Evolutionary conservation across 2,329 filamentous ascomycete genomes (phyloP).

Genomic region (Orbilia javanica): DNA sequence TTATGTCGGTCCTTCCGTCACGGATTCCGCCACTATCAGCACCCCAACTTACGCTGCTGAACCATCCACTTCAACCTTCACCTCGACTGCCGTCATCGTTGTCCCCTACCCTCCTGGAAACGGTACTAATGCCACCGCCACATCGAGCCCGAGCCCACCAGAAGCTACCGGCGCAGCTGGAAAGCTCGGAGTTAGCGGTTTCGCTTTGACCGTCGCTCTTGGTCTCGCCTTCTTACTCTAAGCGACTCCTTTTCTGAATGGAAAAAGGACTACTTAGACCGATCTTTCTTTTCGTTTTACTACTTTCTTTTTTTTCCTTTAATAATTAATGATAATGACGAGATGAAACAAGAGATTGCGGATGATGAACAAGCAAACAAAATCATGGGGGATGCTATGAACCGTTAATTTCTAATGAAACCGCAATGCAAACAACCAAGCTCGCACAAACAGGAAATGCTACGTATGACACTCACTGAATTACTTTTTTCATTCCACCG

Average conservation of each 20-base stretch:
- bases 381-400: constrained; percentile 5
- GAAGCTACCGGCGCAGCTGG: constrained; percentile 50
- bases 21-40: neutral
- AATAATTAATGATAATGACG: constrained; percentile 38
- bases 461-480: neutral
- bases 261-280: neutral
- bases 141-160: constrained; percentile 24
- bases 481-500: neutral
- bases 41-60: constrained; percentile 2
- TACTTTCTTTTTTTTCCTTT: constrained; percentile 17
- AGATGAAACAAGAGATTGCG: constrained; percentile 30
- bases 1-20: neutral
- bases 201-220: constrained; percentile 51
- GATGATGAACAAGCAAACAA: neutral
- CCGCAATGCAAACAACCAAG: neutral
- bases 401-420: constrained; percentile 55
- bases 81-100: constrained; percentile 37
- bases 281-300: constrained; percentile 2
- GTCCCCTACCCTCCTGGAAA: constrained; percentile 32
- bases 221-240: constrained; percentile 52
- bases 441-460: neutral
- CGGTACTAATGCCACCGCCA: constrained; percentile 38
- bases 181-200: constrained; percentile 48
- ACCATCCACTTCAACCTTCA: constrained; percentile 28
- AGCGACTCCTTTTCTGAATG: constrained; percentile 4